These are phyloP conservation scores for Mariannaea sp. DNA, from an alignment of 2,329 filamentous ascomycete genomes.

Conservation along the genomic window DNA sequence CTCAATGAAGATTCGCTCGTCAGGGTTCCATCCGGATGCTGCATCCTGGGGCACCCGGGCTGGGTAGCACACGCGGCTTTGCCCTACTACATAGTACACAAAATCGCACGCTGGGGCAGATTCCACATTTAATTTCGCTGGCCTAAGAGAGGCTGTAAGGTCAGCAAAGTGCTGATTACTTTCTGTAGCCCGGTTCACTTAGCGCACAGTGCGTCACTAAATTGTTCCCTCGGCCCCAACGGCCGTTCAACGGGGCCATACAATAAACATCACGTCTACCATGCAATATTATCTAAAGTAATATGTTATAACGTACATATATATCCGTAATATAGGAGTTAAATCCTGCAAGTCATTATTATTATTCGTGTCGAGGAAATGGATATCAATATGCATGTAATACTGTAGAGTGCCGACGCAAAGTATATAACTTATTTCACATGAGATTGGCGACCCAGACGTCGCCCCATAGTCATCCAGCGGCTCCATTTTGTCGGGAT, in stretches of 20 bases:
- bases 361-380: not conserved
- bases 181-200: no score
- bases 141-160: not conserved
- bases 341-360: not conserved
- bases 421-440: not conserved
- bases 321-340: not conserved
- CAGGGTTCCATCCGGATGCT: conserved; percentile 4
- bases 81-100: no score
- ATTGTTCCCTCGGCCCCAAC: no score
- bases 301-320: no score
- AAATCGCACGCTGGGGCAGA: not conserved
- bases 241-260: no score
- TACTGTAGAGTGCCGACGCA: not conserved
- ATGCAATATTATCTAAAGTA: no score
- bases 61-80: conserved; percentile 1
- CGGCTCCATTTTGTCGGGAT: not conserved
- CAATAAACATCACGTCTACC: no score
- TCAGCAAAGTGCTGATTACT: not conserved
- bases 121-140: conserved; percentile 17
- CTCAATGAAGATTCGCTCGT: conserved; percentile 2
- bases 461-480: not conserved
- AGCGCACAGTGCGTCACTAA: no score
- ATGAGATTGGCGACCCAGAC: not conserved
- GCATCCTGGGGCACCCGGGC: conserved; percentile 1
- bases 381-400: no score